Conservation (phyloP, 495 filamentous ascomycete genomes). For the Lophiostoma macrostomum region DNA sequence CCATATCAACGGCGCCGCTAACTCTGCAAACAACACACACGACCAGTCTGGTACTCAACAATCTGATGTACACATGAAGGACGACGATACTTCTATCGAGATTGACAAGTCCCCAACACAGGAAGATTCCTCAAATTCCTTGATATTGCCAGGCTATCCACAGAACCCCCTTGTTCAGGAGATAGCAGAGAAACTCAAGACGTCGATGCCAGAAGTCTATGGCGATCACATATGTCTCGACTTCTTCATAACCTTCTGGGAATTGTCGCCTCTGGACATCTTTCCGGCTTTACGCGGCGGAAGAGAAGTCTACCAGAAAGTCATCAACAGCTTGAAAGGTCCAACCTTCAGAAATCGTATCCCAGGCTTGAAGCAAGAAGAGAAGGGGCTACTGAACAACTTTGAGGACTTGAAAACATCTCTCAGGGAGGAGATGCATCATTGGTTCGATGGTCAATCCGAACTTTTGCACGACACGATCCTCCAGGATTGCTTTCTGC, state of each 20-base stretch:
- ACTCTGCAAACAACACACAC: constrained; percentile 34
- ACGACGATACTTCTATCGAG: constrained; percentile 21
- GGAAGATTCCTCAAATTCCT: not conserved
- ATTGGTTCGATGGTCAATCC: constrained; percentile 70
- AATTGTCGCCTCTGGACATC: constrained; percentile 77
- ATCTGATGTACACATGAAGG: constrained; percentile 41
- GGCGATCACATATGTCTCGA: constrained; percentile 67
- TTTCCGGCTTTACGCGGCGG: constrained; percentile 59
- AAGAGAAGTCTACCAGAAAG: constrained; percentile 47
- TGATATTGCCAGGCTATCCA: constrained; percentile 43
- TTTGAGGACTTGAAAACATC: constrained; percentile 52
- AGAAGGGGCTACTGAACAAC: not conserved
- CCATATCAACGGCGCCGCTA: constrained; percentile 27
- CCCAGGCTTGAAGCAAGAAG: not conserved
- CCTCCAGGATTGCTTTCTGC: constrained; percentile 86
- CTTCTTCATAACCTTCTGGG: constrained; percentile 94
- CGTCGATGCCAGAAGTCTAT: constrained; percentile 56
- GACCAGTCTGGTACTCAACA: constrained; percentile 14
- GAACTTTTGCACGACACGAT: constrained; percentile 70
- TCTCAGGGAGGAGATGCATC: constrained; percentile 70
- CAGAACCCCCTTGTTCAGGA: constrained; percentile 73
- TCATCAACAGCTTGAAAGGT: not conserved
- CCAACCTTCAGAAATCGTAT: not conserved
- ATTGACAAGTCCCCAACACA: constrained; percentile 2
- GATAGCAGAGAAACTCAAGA: constrained; percentile 65